Conservation (phyloP, 208 protist genomes). For the Trypanosoma mega region DNA sequence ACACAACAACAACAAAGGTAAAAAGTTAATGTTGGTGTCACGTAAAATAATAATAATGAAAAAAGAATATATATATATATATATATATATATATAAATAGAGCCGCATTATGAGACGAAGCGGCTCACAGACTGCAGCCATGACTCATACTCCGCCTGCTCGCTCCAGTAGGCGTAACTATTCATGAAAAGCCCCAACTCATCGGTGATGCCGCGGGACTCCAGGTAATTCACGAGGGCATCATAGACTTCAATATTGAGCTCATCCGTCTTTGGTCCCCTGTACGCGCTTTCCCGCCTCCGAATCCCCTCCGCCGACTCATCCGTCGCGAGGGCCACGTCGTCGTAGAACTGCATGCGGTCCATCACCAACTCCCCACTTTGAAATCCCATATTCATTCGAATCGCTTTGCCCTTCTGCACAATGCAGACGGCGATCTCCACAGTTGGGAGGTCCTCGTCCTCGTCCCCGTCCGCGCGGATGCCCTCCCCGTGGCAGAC, state of each 20-base stretch:
- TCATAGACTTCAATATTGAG: conserved; percentile 78
- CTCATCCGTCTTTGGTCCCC: conserved; percentile 70
- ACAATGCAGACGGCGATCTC: conserved; percentile 69
- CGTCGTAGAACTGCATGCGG: conserved; percentile 63
- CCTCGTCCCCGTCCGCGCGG: too few species aligned
- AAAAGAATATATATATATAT: background rate
- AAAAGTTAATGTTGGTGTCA: too few species aligned
- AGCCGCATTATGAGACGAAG: conserved; percentile 60
- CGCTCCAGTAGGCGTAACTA: conserved; percentile 81
- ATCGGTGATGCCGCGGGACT: conserved; percentile 81
- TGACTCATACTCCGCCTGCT: conserved; percentile 91
- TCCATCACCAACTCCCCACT: conserved; percentile 85
- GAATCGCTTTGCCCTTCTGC: conserved; percentile 51
- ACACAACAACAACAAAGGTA: background rate
- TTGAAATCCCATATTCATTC: conserved; percentile 70
- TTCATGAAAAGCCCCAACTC: conserved; percentile 78
- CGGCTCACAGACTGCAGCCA: conserved; percentile 80
- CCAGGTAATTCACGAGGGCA: conserved; percentile 74
- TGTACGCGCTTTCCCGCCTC: conserved; percentile 64
- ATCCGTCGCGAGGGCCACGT: conserved; percentile 59
- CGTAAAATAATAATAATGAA: too few species aligned
- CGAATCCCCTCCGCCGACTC: conserved; percentile 46
- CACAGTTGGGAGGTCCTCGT: conserved; percentile 44
- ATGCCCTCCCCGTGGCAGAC: conserved; percentile 61
- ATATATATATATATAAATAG: background rate